Evolutionary conservation across 164 flowering plant genomes (phyloP).

Genomic region (Tinospora cordifolia): DNA sequence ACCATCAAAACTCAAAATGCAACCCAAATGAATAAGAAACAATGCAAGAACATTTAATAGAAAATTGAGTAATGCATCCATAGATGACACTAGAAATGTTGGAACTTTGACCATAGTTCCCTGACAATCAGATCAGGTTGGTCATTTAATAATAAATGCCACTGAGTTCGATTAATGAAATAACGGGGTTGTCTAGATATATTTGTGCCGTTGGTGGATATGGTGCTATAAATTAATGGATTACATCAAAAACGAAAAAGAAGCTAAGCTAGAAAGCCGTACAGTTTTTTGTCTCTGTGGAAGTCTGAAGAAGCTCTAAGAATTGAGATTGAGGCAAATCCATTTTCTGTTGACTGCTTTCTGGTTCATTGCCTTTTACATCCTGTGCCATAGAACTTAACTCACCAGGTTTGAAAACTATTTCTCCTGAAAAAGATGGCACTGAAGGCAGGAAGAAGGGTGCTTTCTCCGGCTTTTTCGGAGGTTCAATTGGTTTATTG

Average conservation of each 20-base stretch:
- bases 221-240: not conserved
- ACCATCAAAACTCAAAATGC: no score
- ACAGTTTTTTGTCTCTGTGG: constrained; percentile 57
- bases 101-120: no score
- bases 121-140: no score
- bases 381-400: constrained; percentile 27
- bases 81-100: no score
- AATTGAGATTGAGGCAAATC: constrained; percentile 46
- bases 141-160: no score
- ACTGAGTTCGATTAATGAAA: no score
- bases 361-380: constrained; percentile 19
- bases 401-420: constrained; percentile 53
- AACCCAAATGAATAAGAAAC: no score
- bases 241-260: not conserved
- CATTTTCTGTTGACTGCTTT: constrained; percentile 17
- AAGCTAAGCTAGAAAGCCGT: constrained; percentile 22
- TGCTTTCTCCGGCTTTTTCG: constrained; percentile 87
- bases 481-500: constrained; percentile 92
- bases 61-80: no score
- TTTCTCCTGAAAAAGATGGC: constrained; percentile 81
- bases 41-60: no score
- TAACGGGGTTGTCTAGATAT: no score
- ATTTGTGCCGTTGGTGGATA: no score
- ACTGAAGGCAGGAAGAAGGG: constrained; percentile 93
- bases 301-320: constrained; percentile 51